phyloP scores from a whole-genome alignment of 192 early-diverging fungal species.

The Coemansia sp. region DNA sequence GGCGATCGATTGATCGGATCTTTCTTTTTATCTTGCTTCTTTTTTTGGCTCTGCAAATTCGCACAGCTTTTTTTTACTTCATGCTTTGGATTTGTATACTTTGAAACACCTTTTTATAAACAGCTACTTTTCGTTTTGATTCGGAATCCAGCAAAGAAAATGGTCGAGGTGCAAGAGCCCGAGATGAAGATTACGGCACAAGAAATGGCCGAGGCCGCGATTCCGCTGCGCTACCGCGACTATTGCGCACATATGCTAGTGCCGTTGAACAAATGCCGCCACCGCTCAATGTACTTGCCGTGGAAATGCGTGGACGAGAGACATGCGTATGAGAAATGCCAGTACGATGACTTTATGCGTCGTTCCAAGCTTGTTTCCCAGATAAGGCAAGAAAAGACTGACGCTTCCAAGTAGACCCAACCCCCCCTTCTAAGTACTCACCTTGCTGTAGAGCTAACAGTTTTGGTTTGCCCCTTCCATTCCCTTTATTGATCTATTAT shows the following conservation, averaged over 20 bases:
- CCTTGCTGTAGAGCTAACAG: neutral
- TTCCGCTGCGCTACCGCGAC: slow-evolving; percentile 90
- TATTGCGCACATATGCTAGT: slow-evolving; percentile 92
- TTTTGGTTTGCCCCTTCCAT: neutral
- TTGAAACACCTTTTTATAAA: neutral
- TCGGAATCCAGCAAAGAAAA: slow-evolving; percentile 12
- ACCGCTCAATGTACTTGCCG: slow-evolving; percentile 81
- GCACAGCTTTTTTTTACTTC: neutral
- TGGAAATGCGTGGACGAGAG: slow-evolving; percentile 93
- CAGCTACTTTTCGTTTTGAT: neutral
- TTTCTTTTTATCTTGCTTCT: too few species aligned
- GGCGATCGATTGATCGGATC: too few species aligned
- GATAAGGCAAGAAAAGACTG: slow-evolving; percentile 31
- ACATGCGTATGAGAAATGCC: slow-evolving; percentile 90
- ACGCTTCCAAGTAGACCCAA: neutral
- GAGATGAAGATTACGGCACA: slow-evolving; percentile 87
- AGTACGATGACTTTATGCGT: slow-evolving; percentile 83
- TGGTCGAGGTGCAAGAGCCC: slow-evolving; percentile 46
- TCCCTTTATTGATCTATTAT: neutral
- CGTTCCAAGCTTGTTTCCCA: slow-evolving; percentile 50
- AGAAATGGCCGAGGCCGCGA: slow-evolving; percentile 79
- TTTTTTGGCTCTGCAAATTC: neutral
- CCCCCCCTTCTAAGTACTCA: neutral
- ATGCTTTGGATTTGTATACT: neutral
- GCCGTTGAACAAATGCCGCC: slow-evolving; percentile 90